phyloP scores from a whole-genome alignment of 441 rosid genomes.

The Syzygium malaccense region DNA sequence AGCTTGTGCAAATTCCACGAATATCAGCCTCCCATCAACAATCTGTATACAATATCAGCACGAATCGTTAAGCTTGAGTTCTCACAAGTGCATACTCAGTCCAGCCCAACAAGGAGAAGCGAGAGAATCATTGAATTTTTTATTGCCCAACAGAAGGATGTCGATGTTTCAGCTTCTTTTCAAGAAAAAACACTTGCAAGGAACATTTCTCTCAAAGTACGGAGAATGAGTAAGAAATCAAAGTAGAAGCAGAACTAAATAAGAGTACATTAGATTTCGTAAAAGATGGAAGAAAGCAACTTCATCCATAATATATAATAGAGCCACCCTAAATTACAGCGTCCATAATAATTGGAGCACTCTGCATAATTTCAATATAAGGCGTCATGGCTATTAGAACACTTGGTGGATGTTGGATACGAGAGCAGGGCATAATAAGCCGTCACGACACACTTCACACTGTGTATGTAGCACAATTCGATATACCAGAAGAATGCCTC shows the following conservation, averaged over 20 bases:
- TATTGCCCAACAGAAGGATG: not conserved
- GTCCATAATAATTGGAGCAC: not conserved
- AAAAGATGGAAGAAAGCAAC: not conserved
- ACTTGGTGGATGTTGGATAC: not conserved
- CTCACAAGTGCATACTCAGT: not conserved
- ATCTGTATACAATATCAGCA: conserved; percentile 16
- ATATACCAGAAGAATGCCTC: not conserved
- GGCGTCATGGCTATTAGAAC: not conserved
- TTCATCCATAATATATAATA: not conserved
- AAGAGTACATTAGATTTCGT: not conserved
- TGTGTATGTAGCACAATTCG: not conserved
- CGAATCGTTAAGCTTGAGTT: not conserved
- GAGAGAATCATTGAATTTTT: not conserved
- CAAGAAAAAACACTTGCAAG: not conserved
- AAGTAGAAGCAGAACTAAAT: not conserved
- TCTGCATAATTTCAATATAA: not conserved
- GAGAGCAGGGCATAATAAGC: not conserved
- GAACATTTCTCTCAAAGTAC: not conserved
- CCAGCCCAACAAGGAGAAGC: not conserved
- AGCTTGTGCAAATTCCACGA: conserved; percentile 34
- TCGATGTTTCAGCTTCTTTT: not conserved
- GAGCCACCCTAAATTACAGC: not conserved
- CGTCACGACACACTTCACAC: not conserved
- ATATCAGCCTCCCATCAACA: conserved; percentile 33
- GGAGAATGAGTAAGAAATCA: not conserved